Evolutionary conservation across 257 asterid genomes (phyloP).

Genomic region (Scutellaria baicalensis): DNA sequence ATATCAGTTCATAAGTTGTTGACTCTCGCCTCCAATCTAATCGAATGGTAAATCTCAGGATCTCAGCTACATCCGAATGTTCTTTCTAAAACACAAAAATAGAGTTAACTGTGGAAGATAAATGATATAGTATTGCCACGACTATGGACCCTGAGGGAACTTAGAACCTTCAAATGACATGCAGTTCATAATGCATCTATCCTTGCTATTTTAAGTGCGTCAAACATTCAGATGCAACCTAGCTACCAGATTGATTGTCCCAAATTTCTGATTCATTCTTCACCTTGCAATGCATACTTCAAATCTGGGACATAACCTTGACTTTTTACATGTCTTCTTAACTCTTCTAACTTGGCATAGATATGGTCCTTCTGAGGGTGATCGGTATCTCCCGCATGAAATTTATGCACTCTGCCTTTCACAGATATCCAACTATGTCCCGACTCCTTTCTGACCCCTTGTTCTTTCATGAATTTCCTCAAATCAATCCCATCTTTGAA

Average conservation of each 20-base stretch:
- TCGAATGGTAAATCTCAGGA: not conserved
- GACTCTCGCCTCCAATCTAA: not conserved
- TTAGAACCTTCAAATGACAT: not conserved
- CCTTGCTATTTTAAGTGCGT: not conserved
- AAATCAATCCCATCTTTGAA: slow-evolving; percentile 25
- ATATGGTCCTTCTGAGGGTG: slow-evolving; percentile 36
- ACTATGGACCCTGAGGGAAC: not conserved
- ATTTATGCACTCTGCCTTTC: slow-evolving; percentile 29
- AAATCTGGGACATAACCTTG: slow-evolving; percentile 37
- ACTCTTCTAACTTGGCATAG: slow-evolving; percentile 30
- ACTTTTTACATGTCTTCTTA: slow-evolving; percentile 23
- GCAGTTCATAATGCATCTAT: not conserved
- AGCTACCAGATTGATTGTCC: not conserved
- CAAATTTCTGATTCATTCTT: slow-evolving; percentile 19
- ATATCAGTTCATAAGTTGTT: not conserved
- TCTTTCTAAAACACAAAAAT: not conserved
- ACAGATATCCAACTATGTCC: slow-evolving; percentile 44
- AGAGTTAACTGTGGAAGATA: not conserved
- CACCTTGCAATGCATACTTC: slow-evolving; percentile 25
- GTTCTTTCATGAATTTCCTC: slow-evolving; percentile 40
- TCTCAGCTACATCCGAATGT: not conserved
- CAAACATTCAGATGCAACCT: not conserved
- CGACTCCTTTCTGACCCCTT: slow-evolving; percentile 43
- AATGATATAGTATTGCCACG: not conserved
- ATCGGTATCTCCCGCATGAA: slow-evolving; percentile 35